A percentile compares a stretch with the other conserved stretches of the same genome.
Evolutionary conservation across 805 yeast genomes (phyloP).

Genomic region (Saccharomycopsis sp.): DNA sequence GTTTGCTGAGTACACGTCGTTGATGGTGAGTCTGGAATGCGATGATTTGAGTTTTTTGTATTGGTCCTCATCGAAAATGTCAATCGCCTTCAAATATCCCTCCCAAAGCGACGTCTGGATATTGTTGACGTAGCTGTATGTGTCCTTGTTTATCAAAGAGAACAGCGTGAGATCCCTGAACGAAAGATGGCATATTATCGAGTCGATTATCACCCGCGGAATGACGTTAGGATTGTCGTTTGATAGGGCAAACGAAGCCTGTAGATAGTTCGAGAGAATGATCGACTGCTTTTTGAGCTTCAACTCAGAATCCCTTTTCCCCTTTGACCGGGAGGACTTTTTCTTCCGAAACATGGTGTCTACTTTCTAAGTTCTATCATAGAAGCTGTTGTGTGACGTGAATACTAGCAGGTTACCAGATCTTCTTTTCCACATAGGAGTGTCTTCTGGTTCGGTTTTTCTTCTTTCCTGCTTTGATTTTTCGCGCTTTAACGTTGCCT

Average conservation of each 20-base stretch:
- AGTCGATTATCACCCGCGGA: constrained; percentile 13
- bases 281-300: constrained; percentile 17
- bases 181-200: constrained; percentile 9
- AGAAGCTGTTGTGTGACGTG: background rate
- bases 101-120: constrained; percentile 14
- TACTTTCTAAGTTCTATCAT: background rate
- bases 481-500: too few relatives aligned
- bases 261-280: constrained; percentile 17
- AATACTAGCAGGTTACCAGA: too few relatives aligned
- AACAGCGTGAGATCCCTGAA: constrained; percentile 16
- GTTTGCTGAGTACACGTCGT: constrained; percentile 13
- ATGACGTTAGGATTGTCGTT: constrained; percentile 1
- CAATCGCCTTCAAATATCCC: constrained; percentile 9
- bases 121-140: constrained; percentile 16
- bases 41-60: constrained; percentile 1
- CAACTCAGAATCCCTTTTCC: constrained; percentile 7
- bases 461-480: too few relatives aligned
- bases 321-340: constrained; percentile 4
- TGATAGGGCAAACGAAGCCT: constrained; percentile 2
- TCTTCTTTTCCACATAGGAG: too few relatives aligned
- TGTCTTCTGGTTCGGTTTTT: background rate
- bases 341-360: constrained; percentile 11
- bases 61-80: constrained; percentile 3
- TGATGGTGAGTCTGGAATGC: constrained; percentile 6
- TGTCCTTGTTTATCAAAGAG: constrained; percentile 13